phyloP scores from a whole-genome alignment of 164 flowering plant species.

The Chloranthus sessilifolius region DNA sequence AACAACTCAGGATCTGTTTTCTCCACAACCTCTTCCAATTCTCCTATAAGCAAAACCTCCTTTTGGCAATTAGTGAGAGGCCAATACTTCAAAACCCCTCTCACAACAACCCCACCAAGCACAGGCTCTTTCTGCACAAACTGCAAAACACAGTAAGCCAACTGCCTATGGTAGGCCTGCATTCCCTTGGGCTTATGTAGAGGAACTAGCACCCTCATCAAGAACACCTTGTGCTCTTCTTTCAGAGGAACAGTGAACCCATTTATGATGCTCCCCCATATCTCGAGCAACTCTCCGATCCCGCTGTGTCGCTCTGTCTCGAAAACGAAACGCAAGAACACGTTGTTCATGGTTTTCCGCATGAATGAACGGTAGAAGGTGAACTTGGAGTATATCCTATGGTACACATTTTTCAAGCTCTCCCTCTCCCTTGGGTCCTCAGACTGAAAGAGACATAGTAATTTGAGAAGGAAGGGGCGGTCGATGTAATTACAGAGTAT shows the following conservation, averaged over 20 bases:
- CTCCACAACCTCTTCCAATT: slow-evolving; percentile 71
- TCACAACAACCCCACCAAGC: slow-evolving; percentile 47
- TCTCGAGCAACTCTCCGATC: slow-evolving; percentile 65
- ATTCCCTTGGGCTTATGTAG: slow-evolving; percentile 62
- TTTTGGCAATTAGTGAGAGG: slow-evolving; percentile 65
- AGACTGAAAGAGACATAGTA: slow-evolving; percentile 52
- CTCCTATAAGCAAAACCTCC: slow-evolving; percentile 58
- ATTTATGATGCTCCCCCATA: slow-evolving; percentile 75
- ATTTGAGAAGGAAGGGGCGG: slow-evolving; percentile 42
- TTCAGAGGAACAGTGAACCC: slow-evolving; percentile 72
- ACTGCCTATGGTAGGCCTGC: slow-evolving; percentile 56
- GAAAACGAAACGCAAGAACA: slow-evolving; percentile 41
- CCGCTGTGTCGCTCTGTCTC: slow-evolving; percentile 56
- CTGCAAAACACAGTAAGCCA: slow-evolving; percentile 69
- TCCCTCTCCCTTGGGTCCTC: slow-evolving; percentile 71
- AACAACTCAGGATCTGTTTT: slow-evolving; percentile 40
- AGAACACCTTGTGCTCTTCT: slow-evolving; percentile 73
- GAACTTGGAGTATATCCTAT: slow-evolving; percentile 57
- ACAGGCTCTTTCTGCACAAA: slow-evolving; percentile 71
- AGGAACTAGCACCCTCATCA: slow-evolving; percentile 59
- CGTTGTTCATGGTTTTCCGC: slow-evolving; percentile 67
- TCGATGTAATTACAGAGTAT: slow-evolving; percentile 29
- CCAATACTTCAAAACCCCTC: slow-evolving; percentile 63
- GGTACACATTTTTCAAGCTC: slow-evolving; percentile 58
- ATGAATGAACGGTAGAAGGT: slow-evolving; percentile 57